Percentiles rank a stretch among this genome's conserved stretches.
phyloP scores from a whole-genome alignment of 1,284 basidiomycete genomes.

The Malassezia globosa region DNA sequence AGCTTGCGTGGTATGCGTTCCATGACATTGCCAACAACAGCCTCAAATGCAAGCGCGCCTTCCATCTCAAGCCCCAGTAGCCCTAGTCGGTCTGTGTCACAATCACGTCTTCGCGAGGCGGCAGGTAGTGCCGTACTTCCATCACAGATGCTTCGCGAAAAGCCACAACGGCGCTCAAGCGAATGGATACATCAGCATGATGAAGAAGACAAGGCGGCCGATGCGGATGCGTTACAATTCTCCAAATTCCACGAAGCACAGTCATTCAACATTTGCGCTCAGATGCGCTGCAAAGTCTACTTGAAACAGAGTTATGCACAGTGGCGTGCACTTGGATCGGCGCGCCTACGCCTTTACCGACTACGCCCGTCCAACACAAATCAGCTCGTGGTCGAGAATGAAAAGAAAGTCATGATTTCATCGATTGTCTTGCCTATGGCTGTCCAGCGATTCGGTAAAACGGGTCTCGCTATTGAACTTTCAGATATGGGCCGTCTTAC shows the following conservation, averaged over 20 bases:
- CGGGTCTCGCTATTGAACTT: conserved; percentile 89
- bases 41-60: not conserved
- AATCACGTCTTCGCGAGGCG: not conserved
- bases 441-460: conserved; percentile 92
- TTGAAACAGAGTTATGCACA: conserved; percentile 86
- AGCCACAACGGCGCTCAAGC: conserved; percentile 10
- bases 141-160: conserved; percentile 33
- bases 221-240: not conserved
- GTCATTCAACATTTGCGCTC: conserved; percentile 56
- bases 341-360: conserved; percentile 71
- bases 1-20: not conserved
- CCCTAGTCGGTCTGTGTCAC: conserved; percentile 3
- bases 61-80: not conserved
- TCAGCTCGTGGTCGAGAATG: conserved; percentile 87
- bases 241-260: conserved; percentile 2
- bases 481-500: conserved; percentile 78
- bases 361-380: conserved; percentile 73
- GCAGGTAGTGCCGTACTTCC: conserved; percentile 20
- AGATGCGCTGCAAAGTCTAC: conserved; percentile 98
- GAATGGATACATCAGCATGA: conserved; percentile 8
- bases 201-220: not conserved
- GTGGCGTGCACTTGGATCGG: conserved; percentile 88
- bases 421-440: conserved; percentile 92
- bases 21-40: not conserved
- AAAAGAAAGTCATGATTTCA: conserved; percentile 61